Evolutionary conservation across 176 grass and related monocot genomes (phyloP).

Genomic region (Carex cristatella): DNA sequence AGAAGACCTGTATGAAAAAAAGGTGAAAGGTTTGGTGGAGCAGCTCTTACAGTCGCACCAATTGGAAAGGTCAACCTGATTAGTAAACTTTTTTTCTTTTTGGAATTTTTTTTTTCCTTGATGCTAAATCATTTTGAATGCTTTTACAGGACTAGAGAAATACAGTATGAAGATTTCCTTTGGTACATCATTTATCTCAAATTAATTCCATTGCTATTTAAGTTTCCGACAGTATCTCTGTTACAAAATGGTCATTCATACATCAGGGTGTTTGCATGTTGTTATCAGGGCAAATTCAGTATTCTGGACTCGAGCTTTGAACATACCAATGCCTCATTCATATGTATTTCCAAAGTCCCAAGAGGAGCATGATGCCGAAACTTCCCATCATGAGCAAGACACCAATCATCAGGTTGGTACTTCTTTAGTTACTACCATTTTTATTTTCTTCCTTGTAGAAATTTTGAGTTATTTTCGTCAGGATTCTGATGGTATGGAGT

Average conservation of each 20-base stretch:
- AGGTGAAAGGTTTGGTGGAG: slow-evolving; percentile 69
- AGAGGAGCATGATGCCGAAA: slow-evolving; percentile 25
- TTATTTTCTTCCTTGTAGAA: background rate
- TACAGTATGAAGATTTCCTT: slow-evolving; percentile 81
- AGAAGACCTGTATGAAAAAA: slow-evolving; percentile 38
- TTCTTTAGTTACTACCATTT: background rate
- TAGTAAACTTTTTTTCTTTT: slow-evolving; percentile 9
- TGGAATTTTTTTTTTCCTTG: background rate
- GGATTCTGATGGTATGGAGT: slow-evolving; percentile 40
- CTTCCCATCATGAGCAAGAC: background rate
- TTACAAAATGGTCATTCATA: background rate
- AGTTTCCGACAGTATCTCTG: background rate
- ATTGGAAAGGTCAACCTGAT: slow-evolving; percentile 39
- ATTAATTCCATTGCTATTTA: background rate
- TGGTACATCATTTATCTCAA: slow-evolving; percentile 49
- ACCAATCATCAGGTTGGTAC: slow-evolving; percentile 15
- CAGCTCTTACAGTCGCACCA: slow-evolving; percentile 49
- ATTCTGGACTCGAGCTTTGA: slow-evolving; percentile 93
- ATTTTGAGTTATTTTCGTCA: slow-evolving; percentile 19
- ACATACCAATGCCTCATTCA: slow-evolving; percentile 73
- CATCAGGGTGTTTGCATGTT: background rate
- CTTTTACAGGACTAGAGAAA: slow-evolving; percentile 59
- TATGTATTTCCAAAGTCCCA: slow-evolving; percentile 49
- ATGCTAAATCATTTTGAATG: background rate
- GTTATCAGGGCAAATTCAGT: slow-evolving; percentile 76